These are phyloP conservation scores for Xylariaceae sp. DNA, from an alignment of 2,329 filamentous ascomycete species.

Conservation along the genomic window DNA sequence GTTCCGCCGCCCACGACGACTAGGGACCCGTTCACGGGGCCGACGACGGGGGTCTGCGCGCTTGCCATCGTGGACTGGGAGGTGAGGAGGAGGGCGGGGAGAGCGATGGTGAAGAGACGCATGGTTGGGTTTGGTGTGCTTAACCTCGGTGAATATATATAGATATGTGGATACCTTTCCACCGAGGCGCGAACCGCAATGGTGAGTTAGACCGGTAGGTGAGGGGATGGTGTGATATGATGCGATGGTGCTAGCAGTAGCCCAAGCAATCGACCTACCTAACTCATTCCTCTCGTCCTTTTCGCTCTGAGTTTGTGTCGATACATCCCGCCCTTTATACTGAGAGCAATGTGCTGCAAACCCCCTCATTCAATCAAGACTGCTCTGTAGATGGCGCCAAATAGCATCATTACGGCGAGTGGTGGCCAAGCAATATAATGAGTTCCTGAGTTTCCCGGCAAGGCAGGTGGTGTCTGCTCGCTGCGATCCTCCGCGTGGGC, in stretches of 20 bases:
- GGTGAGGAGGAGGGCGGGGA: constrained; percentile 12
- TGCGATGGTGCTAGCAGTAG: background rate
- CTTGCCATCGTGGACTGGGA: constrained; percentile 11
- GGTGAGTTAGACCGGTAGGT: background rate
- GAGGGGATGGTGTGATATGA: background rate
- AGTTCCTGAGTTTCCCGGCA: constrained; percentile 14
- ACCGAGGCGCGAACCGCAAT: background rate
- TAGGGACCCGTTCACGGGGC: constrained; percentile 31
- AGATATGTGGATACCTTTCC: background rate
- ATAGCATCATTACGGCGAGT: constrained; percentile 16
- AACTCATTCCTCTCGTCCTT: background rate
- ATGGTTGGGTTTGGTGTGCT: constrained; percentile 35
- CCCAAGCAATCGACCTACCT: background rate
- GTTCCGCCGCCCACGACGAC: constrained; percentile 33
- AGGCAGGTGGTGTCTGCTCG: constrained; percentile 18
- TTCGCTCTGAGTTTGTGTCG: background rate
- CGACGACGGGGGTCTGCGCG: constrained; percentile 21
- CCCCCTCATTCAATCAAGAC: constrained; percentile 1
- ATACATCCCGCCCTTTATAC: constrained; percentile 2
- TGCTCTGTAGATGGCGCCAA: constrained; percentile 12
- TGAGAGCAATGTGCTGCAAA: background rate
- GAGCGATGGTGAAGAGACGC: constrained; percentile 56
- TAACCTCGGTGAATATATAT: background rate
- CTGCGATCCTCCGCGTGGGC: constrained; percentile 1
- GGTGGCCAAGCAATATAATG: constrained; percentile 11